Conservation (phyloP, 805 yeast species). For the Saturnispora kantuleensis region DNA sequence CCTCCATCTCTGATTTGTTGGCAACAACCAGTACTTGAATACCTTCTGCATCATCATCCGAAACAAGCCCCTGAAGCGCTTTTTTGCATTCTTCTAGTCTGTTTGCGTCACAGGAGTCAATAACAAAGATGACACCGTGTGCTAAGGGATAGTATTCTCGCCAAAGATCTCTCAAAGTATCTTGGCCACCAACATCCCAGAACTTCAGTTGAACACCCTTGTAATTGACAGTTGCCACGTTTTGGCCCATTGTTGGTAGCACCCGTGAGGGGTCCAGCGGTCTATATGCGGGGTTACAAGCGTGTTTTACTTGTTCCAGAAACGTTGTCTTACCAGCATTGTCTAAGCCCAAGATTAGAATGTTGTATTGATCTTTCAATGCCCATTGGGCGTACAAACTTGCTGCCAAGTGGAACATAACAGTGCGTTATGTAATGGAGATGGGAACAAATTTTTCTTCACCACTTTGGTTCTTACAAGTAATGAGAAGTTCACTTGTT, state of each 20-base stretch:
- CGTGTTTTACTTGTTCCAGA: conserved; percentile 51
- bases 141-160: conserved; percentile 73
- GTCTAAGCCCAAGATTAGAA: conserved; percentile 80
- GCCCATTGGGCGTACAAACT: conserved; percentile 53
- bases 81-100: conserved; percentile 76
- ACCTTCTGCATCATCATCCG: conserved; percentile 55
- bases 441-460: neutral
- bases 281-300: conserved; percentile 32
- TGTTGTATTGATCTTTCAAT: conserved; percentile 58
- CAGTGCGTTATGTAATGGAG: neutral
- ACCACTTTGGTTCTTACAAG: neutral
- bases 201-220: conserved; percentile 46
- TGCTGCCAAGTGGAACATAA: conserved; percentile 60
- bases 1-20: conserved; percentile 76
- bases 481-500: conserved; percentile 32
- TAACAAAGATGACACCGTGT: conserved; percentile 86
- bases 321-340: conserved; percentile 93
- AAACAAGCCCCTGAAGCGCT: conserved; percentile 48
- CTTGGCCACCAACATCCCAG: conserved; percentile 98
- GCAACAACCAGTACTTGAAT: conserved; percentile 92
- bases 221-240: conserved; percentile 41
- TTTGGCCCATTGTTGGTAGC: conserved; percentile 93
- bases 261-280: conserved; percentile 49
- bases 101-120: conserved; percentile 80
- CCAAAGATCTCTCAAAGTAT: conserved; percentile 79